These are phyloP conservation scores for Dioscorea dumetorum DNA, from an alignment of 106 monocot species.

Conservation along the genomic window DNA sequence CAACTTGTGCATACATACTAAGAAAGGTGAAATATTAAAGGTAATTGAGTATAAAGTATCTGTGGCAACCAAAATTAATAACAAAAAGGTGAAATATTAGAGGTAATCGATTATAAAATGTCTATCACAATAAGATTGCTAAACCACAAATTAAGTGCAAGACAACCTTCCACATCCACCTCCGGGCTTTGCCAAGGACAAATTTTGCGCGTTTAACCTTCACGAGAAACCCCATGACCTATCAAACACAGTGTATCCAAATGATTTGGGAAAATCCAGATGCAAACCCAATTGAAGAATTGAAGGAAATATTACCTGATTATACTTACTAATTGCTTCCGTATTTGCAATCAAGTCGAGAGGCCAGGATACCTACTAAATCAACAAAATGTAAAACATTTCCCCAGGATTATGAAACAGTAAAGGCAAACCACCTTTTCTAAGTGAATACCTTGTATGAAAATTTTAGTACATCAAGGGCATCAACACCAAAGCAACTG, in stretches of 20 bases:
- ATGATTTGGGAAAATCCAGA: not conserved
- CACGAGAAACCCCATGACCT: conserved; percentile 89
- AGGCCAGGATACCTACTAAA: conserved; percentile 86
- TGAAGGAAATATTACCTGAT: conserved; percentile 45
- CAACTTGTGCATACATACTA: no score
- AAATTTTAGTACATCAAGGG: conserved; percentile 76
- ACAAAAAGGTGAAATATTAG: not conserved
- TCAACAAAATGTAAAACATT: conserved; percentile 3
- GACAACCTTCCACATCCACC: conserved; percentile 94
- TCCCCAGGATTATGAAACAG: not conserved
- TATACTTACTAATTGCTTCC: conserved; percentile 86
- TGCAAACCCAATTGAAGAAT: not conserved
- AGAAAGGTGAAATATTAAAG: no score
- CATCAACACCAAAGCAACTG: conserved; percentile 62
- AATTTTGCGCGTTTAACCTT: conserved; percentile 93
- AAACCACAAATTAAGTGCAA: not conserved
- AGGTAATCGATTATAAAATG: no score
- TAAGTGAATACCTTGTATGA: conserved; percentile 65
- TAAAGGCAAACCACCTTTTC: not conserved
- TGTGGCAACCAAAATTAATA: no score
- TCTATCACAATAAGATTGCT: no score
- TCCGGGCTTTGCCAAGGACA: conserved; percentile 85
- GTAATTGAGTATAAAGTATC: no score
- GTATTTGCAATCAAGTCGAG: conserved; percentile 83
- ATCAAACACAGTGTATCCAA: conserved; percentile 12